These are phyloP conservation scores for Pichia occidentalis DNA, from an alignment of 805 yeast genomes.

Conservation along the genomic window DNA sequence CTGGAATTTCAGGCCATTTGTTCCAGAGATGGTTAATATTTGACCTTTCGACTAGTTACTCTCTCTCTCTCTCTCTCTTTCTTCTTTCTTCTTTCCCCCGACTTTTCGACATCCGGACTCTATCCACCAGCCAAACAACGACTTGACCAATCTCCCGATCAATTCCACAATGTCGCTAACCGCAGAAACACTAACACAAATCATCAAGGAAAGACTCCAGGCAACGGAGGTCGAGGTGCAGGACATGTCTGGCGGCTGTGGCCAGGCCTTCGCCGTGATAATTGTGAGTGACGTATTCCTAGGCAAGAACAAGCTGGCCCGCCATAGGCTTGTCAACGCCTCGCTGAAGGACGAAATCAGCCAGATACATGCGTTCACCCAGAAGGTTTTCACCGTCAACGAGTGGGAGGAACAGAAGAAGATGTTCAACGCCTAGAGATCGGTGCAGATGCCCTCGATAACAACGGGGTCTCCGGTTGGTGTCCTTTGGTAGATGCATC, in stretches of 20 bases:
- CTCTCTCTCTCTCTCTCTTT: too few relatives aligned
- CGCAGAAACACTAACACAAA: conserved; percentile 36
- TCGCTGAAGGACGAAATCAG: conserved; percentile 81
- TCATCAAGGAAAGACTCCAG: conserved; percentile 49
- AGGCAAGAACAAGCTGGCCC: conserved; percentile 76
- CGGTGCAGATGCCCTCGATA: too few relatives aligned
- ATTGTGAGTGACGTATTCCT: conserved; percentile 67
- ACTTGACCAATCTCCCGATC: too few relatives aligned
- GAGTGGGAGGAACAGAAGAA: conserved; percentile 61
- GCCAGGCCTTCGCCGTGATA: conserved; percentile 92
- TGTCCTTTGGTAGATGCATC: too few relatives aligned
- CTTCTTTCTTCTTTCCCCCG: too few relatives aligned
- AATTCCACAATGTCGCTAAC: conserved; percentile 25
- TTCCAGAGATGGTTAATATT: too few relatives aligned
- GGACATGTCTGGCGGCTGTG: conserved; percentile 91
- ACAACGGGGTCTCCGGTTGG: too few relatives aligned
- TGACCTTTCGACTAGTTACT: too few relatives aligned
- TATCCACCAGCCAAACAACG: too few relatives aligned
- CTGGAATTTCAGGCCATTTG: too few relatives aligned
- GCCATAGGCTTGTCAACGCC: conserved; percentile 81
- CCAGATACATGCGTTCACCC: conserved; percentile 90
- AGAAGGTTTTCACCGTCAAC: conserved; percentile 79
- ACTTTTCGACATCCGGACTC: too few relatives aligned
- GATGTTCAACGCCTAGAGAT: conserved; percentile 13
- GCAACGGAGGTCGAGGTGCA: conserved; percentile 66